A percentile compares a stretch with the other conserved stretches of the same genome.
phyloP scores from a whole-genome alignment of 176 grass and related monocot genomes.

The Oropetium thomaeum region DNA sequence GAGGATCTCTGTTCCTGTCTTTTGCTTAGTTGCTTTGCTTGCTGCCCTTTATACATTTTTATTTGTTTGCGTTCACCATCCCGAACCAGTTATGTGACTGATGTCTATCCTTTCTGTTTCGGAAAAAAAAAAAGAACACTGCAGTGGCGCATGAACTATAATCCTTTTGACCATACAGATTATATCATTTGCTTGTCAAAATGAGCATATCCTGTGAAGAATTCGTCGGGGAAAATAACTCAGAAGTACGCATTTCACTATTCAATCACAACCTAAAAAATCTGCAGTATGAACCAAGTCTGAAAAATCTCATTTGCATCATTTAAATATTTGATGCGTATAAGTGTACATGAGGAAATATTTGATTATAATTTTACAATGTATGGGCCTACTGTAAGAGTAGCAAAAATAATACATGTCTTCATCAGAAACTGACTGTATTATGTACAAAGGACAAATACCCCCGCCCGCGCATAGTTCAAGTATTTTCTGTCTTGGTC shows the following conservation, averaged over 20 bases:
- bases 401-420: slow-evolving; percentile 8
- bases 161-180: too few relatives aligned
- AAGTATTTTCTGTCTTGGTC: slow-evolving; percentile 5
- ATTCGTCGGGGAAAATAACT: too few relatives aligned
- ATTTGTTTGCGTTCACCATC: too few relatives aligned
- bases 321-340: not conserved
- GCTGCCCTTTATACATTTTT: too few relatives aligned
- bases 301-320: not conserved
- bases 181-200: not conserved
- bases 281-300: not conserved
- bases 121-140: too few relatives aligned
- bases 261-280: too few relatives aligned
- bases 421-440: slow-evolving; percentile 25
- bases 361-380: slow-evolving; percentile 20
- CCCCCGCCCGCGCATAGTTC: not conserved
- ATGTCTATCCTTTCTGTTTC: too few relatives aligned
- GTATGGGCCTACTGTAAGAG: not conserved
- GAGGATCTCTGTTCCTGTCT: too few relatives aligned
- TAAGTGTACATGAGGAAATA: slow-evolving; percentile 11
- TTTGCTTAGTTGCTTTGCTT: too few relatives aligned
- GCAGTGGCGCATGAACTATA: too few relatives aligned
- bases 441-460: slow-evolving; percentile 56
- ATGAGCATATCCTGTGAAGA: not conserved
- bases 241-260: not conserved
- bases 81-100: too few relatives aligned